phyloP scores from a whole-genome alignment of 164 flowering plant genomes.

The Stephania japonica region DNA sequence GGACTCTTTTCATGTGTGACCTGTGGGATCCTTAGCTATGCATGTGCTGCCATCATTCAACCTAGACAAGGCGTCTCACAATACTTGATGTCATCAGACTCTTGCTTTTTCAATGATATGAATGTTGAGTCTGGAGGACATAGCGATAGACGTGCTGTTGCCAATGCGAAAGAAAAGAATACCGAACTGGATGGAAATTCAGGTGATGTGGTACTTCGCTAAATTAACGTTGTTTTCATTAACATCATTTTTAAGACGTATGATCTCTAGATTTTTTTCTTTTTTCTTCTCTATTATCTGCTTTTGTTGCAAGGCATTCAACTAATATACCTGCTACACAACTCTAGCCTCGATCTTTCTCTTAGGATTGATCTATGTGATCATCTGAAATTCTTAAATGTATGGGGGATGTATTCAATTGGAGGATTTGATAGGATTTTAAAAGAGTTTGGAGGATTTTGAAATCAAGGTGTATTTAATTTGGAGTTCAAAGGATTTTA shows the following conservation, averaged over 20 bases:
- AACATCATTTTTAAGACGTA: background rate
- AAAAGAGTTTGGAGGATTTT: too few species aligned
- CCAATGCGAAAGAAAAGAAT: conserved; percentile 21
- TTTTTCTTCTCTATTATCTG: background rate
- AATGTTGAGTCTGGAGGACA: conserved; percentile 33
- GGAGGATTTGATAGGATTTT: too few species aligned
- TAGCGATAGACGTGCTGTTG: conserved; percentile 19
- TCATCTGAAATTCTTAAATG: background rate
- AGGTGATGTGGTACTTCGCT: conserved; percentile 32
- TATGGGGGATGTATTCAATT: too few species aligned
- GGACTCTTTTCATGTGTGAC: conserved; percentile 87
- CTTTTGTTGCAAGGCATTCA: background rate
- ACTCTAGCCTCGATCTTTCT: background rate
- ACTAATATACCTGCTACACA: background rate
- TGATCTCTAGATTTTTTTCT: background rate
- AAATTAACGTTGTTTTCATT: background rate
- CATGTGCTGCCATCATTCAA: conserved; percentile 78
- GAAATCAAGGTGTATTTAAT: too few species aligned
- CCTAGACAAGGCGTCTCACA: conserved; percentile 71
- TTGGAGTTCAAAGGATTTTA: too few species aligned
- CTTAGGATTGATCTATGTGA: background rate
- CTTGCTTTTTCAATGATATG: conserved; percentile 58
- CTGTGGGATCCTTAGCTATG: conserved; percentile 83
- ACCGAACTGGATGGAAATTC: conserved; percentile 25
- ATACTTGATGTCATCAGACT: conserved; percentile 69